phyloP scores from a whole-genome alignment of 1,139 yeast species.

The Suhomyces yuchorum region DNA sequence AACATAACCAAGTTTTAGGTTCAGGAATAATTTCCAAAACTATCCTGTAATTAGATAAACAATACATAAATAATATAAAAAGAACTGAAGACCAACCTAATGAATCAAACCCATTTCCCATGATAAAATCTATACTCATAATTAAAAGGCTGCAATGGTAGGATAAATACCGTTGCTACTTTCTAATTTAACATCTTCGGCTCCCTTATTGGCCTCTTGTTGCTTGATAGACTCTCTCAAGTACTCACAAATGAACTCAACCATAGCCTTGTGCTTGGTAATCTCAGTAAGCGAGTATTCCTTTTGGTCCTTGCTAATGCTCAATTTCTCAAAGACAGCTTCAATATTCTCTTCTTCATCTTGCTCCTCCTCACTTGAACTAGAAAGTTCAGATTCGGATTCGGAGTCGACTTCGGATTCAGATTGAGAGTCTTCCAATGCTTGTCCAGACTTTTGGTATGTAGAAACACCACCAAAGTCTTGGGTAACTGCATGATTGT shows the following conservation, averaged over 20 bases:
- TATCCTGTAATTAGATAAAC: conserved; percentile 8
- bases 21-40: conserved; percentile 54
- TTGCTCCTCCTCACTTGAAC: conserved; percentile 11
- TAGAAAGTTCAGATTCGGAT: conserved; percentile 3
- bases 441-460: conserved; percentile 40
- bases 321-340: conserved; percentile 24
- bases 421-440: conserved; percentile 15
- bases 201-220: conserved; percentile 19
- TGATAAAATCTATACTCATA: neutral
- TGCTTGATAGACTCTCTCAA: conserved; percentile 20
- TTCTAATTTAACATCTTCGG: conserved; percentile 15
- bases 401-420: conserved; percentile 10
- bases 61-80: conserved; percentile 6
- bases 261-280: conserved; percentile 42
- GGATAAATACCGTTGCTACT: conserved; percentile 35
- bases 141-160: conserved; percentile 44
- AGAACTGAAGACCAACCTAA: conserved; percentile 5
- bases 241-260: conserved; percentile 32
- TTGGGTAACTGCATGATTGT: conserved; percentile 21
- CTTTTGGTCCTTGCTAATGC: conserved; percentile 18
- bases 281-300: conserved; percentile 32
- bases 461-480: conserved; percentile 47
- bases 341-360: conserved; percentile 16
- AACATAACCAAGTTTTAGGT: conserved; percentile 70
- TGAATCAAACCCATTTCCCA: conserved; percentile 3